Conservation (phyloP, 2,329 filamentous ascomycete genomes). For the Bipolaris cookei region DNA sequence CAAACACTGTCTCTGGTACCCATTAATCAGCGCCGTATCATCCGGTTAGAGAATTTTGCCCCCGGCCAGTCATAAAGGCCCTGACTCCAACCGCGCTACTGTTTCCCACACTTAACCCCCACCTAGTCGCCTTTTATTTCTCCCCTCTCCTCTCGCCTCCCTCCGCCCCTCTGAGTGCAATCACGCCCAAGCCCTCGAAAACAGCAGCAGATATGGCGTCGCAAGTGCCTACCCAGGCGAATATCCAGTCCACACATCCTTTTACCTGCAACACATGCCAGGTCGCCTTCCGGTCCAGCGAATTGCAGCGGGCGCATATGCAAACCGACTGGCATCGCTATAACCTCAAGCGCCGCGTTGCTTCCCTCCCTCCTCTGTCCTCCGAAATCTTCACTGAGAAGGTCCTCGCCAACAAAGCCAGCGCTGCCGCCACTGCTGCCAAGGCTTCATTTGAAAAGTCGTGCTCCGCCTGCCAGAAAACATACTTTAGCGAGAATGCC, state of each 20-base stretch:
- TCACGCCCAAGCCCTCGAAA: constrained; percentile 4
- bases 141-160: constrained; percentile 4
- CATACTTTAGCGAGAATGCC: constrained; percentile 95
- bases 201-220: constrained; percentile 42
- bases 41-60: constrained; percentile 23
- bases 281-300: constrained; percentile 92
- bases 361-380: constrained; percentile 85
- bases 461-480: constrained; percentile 85
- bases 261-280: constrained; percentile 99
- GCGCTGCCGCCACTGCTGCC: constrained; percentile 81
- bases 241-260: constrained; percentile 65
- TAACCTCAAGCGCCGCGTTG: constrained; percentile 93
- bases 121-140: constrained; percentile 32
- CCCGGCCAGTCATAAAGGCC: constrained; percentile 32
- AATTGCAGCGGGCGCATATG: constrained; percentile 95
- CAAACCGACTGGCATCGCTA: constrained; percentile 98
- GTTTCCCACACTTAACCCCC: constrained; percentile 35
- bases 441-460: constrained; percentile 86
- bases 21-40: constrained; percentile 3
- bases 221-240: constrained; percentile 42
- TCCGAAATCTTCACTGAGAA: constrained; percentile 96
- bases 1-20: not conserved
- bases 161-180: not conserved
- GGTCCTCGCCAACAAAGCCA: constrained; percentile 87
- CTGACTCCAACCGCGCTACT: constrained; percentile 18